Evolutionary conservation across 202 grass and related monocot species (phyloP).

Genomic region (Eragrostis tef): DNA sequence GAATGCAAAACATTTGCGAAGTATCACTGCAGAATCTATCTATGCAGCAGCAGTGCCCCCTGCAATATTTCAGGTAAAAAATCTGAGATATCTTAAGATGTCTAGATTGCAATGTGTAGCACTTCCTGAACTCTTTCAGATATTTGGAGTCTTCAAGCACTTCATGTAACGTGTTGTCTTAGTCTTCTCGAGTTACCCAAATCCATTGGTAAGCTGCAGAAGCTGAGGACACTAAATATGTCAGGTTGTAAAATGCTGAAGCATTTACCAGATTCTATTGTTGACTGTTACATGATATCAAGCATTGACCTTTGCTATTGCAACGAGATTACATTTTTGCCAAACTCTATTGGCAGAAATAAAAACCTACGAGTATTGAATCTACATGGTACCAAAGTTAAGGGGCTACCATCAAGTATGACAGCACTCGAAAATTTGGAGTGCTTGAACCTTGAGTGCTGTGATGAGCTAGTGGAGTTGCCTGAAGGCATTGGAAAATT

Average conservation of each 20-base stretch:
- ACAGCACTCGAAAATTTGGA: not conserved
- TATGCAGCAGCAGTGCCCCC: not conserved
- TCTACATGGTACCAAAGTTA: not conserved
- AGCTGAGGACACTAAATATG: not conserved
- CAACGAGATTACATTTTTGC: not conserved
- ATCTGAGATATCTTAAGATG: slow-evolving; percentile 34
- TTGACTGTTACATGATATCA: not conserved
- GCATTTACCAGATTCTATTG: slow-evolving; percentile 2
- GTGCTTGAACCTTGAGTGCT: not conserved
- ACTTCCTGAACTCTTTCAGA: slow-evolving; percentile 11
- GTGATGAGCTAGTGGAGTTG: not conserved
- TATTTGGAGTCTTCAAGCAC: slow-evolving; percentile 41
- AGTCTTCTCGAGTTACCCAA: not conserved
- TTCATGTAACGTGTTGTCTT: not conserved
- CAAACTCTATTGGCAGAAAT: not conserved
- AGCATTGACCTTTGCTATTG: not conserved
- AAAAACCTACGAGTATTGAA: not conserved
- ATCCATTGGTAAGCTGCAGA: slow-evolving; percentile 24
- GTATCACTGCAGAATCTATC: not conserved
- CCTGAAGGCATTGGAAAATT: slow-evolving; percentile 18
- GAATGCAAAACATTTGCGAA: not conserved
- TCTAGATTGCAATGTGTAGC: accelerated
- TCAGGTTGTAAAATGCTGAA: accelerated
- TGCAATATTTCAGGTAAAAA: not conserved
- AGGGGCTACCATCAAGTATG: not conserved